Evolutionary conservation across 352 stramenopile genomes (phyloP), one percentile per base, ranked within the genome.

Genomic region (Phytophthora pistaciae): DNA sequence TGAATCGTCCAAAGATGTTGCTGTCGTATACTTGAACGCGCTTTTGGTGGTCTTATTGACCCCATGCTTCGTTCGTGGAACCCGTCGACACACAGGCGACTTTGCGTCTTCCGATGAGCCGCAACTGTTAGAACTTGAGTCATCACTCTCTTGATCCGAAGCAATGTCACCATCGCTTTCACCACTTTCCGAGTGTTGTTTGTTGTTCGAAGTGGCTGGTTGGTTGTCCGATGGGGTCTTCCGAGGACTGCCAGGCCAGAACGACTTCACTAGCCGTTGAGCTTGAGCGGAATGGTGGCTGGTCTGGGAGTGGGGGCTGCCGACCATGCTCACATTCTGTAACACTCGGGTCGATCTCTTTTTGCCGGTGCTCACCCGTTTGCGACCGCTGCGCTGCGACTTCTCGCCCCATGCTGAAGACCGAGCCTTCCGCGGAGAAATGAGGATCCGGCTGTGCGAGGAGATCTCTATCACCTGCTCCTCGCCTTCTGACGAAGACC

Each of bases 381-480:
- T 59, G n/a, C 64, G 55, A 3, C 55, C 29, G n/a, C 53, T 52
- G 56, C 59, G 14, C 36, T 67, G 52, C 49, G 33, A 48, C 18
- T 72, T 72, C 25, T 68, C 49, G 7, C 56, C 36, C 64, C 64
- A 78, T 48, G 63, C 25, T 18, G 71, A 75, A 16, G 52, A 16
- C 3, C 57, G 36, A 33, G 70, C 46, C 13, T 71, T 81, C 2
- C 77, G 66, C 11, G 84, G 84, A 13, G 84, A 92, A 75, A 92
- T 87, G 48, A 92, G 65, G 57, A 90, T 88, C 31, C 77, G 68
- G 55, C 82, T 91, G 67, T 74, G 84, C 31, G 82, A 83, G 44
- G 80, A 84, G 59, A 91, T 90, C 60, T 91, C 72, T 36, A 91
- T 81, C 56, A 84, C 76, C 53, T 88, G 76, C 20, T 85, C 77